Evolutionary conservation across 2,329 filamentous ascomycete species (phyloP), one percentile per base, ranked within the genome.

Genomic region (Talaromyces sp.): DNA sequence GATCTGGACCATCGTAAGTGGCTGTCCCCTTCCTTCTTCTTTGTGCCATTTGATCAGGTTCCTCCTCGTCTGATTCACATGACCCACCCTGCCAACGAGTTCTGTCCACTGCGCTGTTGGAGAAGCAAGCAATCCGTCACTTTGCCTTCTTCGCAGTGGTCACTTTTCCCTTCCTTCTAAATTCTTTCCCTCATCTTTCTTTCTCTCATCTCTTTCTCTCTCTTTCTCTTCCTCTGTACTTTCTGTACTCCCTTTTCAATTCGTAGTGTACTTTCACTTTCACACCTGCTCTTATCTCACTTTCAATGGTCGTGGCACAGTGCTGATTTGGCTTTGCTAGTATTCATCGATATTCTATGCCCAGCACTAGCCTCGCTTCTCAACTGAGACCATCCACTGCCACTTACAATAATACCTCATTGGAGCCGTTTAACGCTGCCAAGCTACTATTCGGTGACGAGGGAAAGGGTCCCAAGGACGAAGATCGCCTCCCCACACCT

Each of bases 261-360:
- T 56, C 35, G 3, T 11, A 21, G 7, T 56, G 24, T 10, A 12
- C 21, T 31, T 35, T 51, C 24, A 14, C 35, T 52, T 38, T 35
- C 32, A 14, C 32, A 14, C 5, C 1, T 14, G 11, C 17, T 54
- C 29, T 32, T 52, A 21, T 24, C 56, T 50, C 24, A 32, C 55
- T 24, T 41, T 58, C 29, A 26, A 19, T 43, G 19, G 31, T 52
- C 43, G 7, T 24, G n/a, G 38, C 38, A 51, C 29, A 31, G 27
- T 24, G 43, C 53, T 60, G 21, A 56, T 19, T 38, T 43, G 19
- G 41, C n/a, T 26, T 32, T 38, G 17, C 29, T 67, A 95, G 91
- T 66, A 82, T 88, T 62, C 95, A 96, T 73, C 89, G 93, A 65
- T 96, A 96, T 75, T 97, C 93, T 4, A 92, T 97, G 89, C 93